phyloP scores from a whole-genome alignment of 257 asterid genomes.

The Jaltomata sinuosa region DNA sequence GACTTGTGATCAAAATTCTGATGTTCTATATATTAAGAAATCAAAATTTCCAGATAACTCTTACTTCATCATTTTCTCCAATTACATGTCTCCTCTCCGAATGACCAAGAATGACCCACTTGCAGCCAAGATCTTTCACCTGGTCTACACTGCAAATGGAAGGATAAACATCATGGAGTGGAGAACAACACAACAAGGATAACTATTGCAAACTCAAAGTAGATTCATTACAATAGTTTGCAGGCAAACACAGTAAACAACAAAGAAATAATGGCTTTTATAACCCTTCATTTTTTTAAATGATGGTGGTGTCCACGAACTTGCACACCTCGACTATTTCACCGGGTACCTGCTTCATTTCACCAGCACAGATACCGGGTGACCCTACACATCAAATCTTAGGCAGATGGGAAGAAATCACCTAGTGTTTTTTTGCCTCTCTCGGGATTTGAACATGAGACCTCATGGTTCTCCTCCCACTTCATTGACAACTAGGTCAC shows the following conservation, averaged over 20 bases:
- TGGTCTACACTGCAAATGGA: conserved; percentile 64
- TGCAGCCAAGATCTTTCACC: conserved; percentile 86
- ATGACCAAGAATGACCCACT: conserved; percentile 97
- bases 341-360: neutral
- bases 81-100: conserved; percentile 91
- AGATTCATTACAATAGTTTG: neutral
- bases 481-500: neutral
- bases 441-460: neutral
- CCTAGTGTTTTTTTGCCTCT: neutral
- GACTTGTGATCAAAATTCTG: neutral
- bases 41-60: neutral
- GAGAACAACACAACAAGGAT: neutral
- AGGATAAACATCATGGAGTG: neutral
- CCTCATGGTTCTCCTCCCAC: neutral
- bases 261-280: neutral
- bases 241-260: neutral
- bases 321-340: neutral
- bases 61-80: conserved; percentile 88
- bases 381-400: neutral
- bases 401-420: neutral
- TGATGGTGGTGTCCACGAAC: neutral
- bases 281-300: neutral
- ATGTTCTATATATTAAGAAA: neutral
- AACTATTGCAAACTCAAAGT: neutral
- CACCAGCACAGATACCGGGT: neutral